A percentile compares a stretch with the other conserved stretches of the same genome.
Evolutionary conservation across 495 filamentous ascomycete species (phyloP).

Genomic region (Penicillium longicatenatum): DNA sequence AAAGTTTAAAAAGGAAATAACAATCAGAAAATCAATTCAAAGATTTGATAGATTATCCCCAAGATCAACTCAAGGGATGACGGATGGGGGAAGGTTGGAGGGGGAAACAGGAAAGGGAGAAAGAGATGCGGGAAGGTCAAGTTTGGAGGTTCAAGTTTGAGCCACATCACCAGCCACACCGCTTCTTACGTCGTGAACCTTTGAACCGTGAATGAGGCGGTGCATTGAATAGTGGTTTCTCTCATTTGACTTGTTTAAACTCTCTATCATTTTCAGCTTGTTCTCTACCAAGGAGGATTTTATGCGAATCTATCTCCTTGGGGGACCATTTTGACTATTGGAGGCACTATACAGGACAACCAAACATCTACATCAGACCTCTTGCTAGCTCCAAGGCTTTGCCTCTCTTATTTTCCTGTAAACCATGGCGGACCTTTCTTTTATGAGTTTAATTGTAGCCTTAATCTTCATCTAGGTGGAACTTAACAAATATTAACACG

Average conservation of each 20-base stretch:
- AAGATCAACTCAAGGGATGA: conserved; percentile 28
- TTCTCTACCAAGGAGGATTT: background rate
- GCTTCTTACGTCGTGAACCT: conserved; percentile 6
- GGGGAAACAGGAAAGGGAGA: conserved; percentile 28
- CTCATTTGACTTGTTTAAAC: too few species aligned
- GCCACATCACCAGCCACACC: conserved; percentile 33
- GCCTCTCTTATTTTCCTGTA: too few species aligned
- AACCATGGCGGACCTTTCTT: too few species aligned
- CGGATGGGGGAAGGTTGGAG: conserved; percentile 15
- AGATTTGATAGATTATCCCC: conserved; percentile 15
- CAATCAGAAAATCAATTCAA: conserved; percentile 24
- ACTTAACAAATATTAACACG: background rate
- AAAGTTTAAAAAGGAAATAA: conserved; percentile 11
- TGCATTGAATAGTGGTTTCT: background rate
- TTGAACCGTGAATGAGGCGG: background rate
- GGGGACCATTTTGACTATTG: background rate
- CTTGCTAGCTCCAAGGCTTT: too few species aligned
- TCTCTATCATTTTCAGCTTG: too few species aligned
- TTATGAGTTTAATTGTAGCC: too few species aligned
- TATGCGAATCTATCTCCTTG: background rate
- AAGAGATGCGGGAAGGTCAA: conserved; percentile 33
- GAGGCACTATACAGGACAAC: background rate
- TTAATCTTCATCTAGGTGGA: background rate
- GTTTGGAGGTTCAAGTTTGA: conserved; percentile 31
- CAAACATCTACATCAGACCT: too few species aligned